Base-by-base conservation (phyloP, 2,329 filamentous ascomycete species). In the Grosmannia huntii region DNA sequence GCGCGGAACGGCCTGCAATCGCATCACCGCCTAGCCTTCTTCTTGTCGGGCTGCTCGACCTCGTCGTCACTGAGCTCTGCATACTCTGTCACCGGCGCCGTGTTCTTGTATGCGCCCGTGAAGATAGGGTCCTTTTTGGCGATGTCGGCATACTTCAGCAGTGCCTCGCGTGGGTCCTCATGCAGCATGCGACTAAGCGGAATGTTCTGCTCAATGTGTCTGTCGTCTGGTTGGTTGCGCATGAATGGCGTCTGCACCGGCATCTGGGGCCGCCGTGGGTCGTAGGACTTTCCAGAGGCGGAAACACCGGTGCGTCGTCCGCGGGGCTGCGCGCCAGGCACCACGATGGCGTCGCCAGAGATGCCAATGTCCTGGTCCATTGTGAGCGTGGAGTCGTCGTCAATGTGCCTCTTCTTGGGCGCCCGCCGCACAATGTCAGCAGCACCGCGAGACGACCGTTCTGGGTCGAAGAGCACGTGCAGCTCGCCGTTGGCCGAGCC, bases 111-210 rank as follows among this genome's bases (percentile, higher is more conserved):
- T 19, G 91, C 94, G 64, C 88, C 89, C 33, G 94, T 99, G 68
- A 97, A 99, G 66, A 96, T 80, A 0, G 91, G 92, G 68, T 97
- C 91, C 68, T 89, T 92, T 72, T 95, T 84, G 14, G 91, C 90
- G 68, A 95, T 86, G 58, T 95, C 89, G 44, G 90, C 92, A 76
- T 97, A 99, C 74, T 95, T 96, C 60, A 99, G 74, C 67, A 99
- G 74, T 52, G 94, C 94, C 72, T 96, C 94, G 62, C 94, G 79
- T 0, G 94, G 94, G 74, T 99, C 94, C 70, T 99, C 94, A 71
- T 99, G 91, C 53, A 95, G 79, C 89, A 99, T 95, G 62, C 83
- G 85, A 62, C 90, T 92, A 14, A 97, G 79, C 31, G 91, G 90
- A 57, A 97, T 95, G 63, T 88, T 89, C 68, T 92, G 83, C 65